Evolutionary conservation across 2,329 filamentous ascomycete genomes (phyloP), one percentile per base, ranked within the genome.

Genomic region (Arthroderma uncinatum): DNA sequence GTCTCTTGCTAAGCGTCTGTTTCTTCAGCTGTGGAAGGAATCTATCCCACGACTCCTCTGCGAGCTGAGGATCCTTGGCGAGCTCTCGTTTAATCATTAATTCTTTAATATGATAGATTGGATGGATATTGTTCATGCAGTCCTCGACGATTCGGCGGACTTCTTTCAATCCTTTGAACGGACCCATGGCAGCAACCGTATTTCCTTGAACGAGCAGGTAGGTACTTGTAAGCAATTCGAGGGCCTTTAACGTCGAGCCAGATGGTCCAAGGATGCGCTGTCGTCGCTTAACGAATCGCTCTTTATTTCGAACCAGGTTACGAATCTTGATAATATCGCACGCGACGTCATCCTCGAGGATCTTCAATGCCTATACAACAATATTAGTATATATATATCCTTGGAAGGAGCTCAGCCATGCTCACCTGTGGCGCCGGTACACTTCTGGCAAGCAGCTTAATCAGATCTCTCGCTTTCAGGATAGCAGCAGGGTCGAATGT

Each of bases 1-100:
- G 82, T 63, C 93, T 81, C 76, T 90, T 91, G 76, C 83, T 90
- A 63, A 97, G 80, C 57, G 86, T 92, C 68, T 89, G 84, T 78
- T 88, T 95, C 82, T 95, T 95, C 79, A 97, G 97, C 71, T 98
- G 90, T 54, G 93, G 93, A 54, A 98, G 78, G 77, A 97, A 98
- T 16, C 92, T 83, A 67, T 95, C 90, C 92, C 92, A 98, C 71
- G 84, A 93, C 75, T 97, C 91, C 64, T 86, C 83, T 54, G 83
- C 87, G 21, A 97, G 79, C 44, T 86, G 85, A 0, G 90, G 89
- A 66, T 95, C 89, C 74, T 95, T 95, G 58, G 86, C 88, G 19
- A 95, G 79, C 73, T 95, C 91, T 16, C 87, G 84, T 76, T 93
- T 94, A 71, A 95, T 93, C 89, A 94, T 93, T 63, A 93, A 79